Evolutionary conservation across 352 stramenopile species (phyloP), one percentile per base, ranked within the genome.

Genomic region (Pythium sukuiense): DNA sequence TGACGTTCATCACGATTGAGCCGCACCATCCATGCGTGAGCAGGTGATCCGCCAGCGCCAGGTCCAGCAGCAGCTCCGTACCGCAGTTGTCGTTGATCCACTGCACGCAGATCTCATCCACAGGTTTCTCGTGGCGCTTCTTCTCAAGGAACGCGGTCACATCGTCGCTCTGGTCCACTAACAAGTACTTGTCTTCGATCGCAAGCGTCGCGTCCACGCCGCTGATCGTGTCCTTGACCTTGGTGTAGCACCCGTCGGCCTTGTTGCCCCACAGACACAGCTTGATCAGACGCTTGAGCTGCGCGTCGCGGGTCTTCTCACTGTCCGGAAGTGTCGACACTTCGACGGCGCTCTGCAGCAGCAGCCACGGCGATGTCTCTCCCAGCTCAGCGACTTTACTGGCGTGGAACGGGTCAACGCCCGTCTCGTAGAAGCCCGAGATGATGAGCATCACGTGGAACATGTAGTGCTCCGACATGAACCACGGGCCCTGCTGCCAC

Each of bases 41-140:
- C 41, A 93, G 56, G 58, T 90, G 83, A 54, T 91, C 84, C 0
- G 72, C 82, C 3, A 93, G 70, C 33, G 80, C 81, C 29, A 93
- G 54, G 49, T 93, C 84, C 1, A 93, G 59, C 53, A 93, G 62
- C 45, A 93, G 59, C 61, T 93, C 82, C 0, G 81, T 90, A 52
- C 82, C 85, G 62, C 81, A 88, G 71, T 93, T 93, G 70, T 93
- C 85, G 59, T 91, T 93, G 64, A 93, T 88, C 52, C 73, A 91
- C 55, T 91, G 76, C 4, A 89, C 69, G 2, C 63, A 65, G 29
- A 77, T 48, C 20, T 58, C 27, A 3, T 71, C 33, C 9, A 13
- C 20, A 6, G 16, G 14, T 18, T 55, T 39, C 20, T 29, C n/a
- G 20, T 52, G 61, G 9, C 60, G 59, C 18, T 63, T 45, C 9